Evolutionary conservation across 805 yeast genomes (phyloP).

Genomic region (Candida takata): DNA sequence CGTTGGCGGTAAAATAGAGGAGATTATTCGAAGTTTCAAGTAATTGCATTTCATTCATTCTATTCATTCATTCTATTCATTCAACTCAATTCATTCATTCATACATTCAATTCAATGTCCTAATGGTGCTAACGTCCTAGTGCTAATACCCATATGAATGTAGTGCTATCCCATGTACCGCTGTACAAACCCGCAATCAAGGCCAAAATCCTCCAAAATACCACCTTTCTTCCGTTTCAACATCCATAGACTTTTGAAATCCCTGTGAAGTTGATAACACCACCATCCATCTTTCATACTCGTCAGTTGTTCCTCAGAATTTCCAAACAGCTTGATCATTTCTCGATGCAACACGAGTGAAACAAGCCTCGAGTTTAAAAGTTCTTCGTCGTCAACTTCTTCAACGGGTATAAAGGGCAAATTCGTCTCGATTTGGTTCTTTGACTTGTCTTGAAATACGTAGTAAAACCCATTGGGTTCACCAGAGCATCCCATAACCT

Average conservation of each 20-base stretch:
- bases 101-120: too few species aligned
- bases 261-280: slow-evolving; percentile 11
- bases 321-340: slow-evolving; percentile 5
- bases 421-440: slow-evolving; percentile 11
- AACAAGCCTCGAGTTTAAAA: slow-evolving; percentile 8
- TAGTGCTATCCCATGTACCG: background rate
- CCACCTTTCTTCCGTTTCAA: too few species aligned
- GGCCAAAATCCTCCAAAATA: too few species aligned
- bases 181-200: too few species aligned
- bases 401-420: slow-evolving; percentile 11
- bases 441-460: slow-evolving; percentile 7
- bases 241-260: too few species aligned
- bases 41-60: too few species aligned
- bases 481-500: too few species aligned
- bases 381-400: slow-evolving; percentile 7
- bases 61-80: too few species aligned
- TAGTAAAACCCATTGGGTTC: slow-evolving; percentile 10
- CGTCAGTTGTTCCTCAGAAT: slow-evolving; percentile 13
- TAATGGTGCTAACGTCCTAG: slow-evolving; percentile 18
- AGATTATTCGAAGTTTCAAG: too few species aligned
- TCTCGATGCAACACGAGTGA: slow-evolving; percentile 16
- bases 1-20: too few species aligned
- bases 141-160: slow-evolving; percentile 7
- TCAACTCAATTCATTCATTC: slow-evolving; percentile 8
- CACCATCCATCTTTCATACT: slow-evolving; percentile 22